Evolutionary conservation across 2,329 filamentous ascomycete genomes (phyloP).

Genomic region (Triangularia setosa): DNA sequence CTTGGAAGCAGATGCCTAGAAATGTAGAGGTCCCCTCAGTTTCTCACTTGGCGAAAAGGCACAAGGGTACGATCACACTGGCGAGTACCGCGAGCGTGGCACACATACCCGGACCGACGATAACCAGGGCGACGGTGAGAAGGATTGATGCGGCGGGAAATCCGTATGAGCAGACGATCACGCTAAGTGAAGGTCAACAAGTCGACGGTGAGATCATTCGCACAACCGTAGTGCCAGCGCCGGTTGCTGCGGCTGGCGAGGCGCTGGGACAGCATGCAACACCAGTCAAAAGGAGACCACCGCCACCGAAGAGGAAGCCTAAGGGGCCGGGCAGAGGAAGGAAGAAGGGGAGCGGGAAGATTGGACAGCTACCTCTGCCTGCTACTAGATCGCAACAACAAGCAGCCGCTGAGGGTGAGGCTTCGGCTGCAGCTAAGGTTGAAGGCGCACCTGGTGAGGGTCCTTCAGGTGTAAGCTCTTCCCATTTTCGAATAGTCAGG

Average conservation of each 20-base stretch:
- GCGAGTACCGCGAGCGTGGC: conserved; percentile 48
- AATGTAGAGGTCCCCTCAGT: conserved; percentile 51
- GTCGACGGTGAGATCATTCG: conserved; percentile 78
- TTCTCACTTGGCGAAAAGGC: conserved; percentile 58
- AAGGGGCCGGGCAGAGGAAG: conserved; percentile 73
- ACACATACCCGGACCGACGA: conserved; percentile 48
- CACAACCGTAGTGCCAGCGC: conserved; percentile 52
- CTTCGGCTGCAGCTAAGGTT: conserved; percentile 34
- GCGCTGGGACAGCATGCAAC: conserved; percentile 42
- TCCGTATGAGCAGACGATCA: conserved; percentile 77
- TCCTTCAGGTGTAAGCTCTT: not conserved
- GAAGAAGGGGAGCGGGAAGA: conserved; percentile 64
- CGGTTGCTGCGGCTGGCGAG: conserved; percentile 56
- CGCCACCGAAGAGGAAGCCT: conserved; percentile 75
- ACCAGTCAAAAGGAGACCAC: conserved; percentile 58
- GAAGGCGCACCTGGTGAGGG: conserved; percentile 34
- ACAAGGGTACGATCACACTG: conserved; percentile 58
- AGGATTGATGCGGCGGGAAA: conserved; percentile 76
- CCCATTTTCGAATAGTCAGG: conserved; percentile 15
- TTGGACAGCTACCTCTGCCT: conserved; percentile 35
- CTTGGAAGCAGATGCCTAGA: conserved; percentile 60
- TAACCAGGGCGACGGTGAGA: conserved; percentile 77
- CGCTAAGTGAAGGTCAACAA: conserved; percentile 71
- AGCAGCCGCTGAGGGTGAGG: conserved; percentile 34
- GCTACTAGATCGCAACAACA: conserved; percentile 34